These are phyloP conservation scores for Rubroboletus satanas DNA, from an alignment of 768 basidiomycete species.

Conservation along the genomic window DNA sequence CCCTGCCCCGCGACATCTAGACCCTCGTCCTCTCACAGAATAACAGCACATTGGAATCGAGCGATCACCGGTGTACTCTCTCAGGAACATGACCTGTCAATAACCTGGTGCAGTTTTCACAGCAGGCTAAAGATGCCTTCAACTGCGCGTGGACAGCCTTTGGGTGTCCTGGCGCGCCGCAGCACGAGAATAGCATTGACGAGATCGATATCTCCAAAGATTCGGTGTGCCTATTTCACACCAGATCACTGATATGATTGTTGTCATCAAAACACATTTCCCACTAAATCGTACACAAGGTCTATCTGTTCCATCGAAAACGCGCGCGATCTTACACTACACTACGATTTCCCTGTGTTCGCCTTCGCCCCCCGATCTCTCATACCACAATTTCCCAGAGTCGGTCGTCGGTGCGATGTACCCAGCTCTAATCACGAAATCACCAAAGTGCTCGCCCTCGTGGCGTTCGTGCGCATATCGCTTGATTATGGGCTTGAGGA, in stretches of 20 bases:
- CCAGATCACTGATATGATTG: neutral
- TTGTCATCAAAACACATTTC: neutral
- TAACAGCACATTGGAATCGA: neutral
- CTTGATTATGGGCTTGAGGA: constrained; percentile 92
- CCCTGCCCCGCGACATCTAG: neutral
- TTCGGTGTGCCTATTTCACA: neutral
- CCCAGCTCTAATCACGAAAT: constrained; percentile 89
- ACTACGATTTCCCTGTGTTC: constrained; percentile 38
- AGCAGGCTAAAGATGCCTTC: neutral
- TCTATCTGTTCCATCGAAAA: neutral
- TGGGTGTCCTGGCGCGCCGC: neutral
- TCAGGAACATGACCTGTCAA: neutral
- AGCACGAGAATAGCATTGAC: neutral
- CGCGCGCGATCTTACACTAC: constrained; percentile 2
- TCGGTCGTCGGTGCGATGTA: constrained; percentile 84
- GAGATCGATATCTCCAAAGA: neutral
- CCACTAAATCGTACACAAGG: neutral
- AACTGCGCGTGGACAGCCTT: neutral
- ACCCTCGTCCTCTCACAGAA: neutral
- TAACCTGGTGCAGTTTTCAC: neutral
- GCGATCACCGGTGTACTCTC: neutral
- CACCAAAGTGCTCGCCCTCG: constrained; percentile 91
- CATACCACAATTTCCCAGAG: constrained; percentile 79
- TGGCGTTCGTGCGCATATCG: constrained; percentile 82
- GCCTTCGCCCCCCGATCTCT: constrained; percentile 77